Base-by-base conservation (phyloP, 148 eudicot species). In the Tetragonia tetragonoides region DNA sequence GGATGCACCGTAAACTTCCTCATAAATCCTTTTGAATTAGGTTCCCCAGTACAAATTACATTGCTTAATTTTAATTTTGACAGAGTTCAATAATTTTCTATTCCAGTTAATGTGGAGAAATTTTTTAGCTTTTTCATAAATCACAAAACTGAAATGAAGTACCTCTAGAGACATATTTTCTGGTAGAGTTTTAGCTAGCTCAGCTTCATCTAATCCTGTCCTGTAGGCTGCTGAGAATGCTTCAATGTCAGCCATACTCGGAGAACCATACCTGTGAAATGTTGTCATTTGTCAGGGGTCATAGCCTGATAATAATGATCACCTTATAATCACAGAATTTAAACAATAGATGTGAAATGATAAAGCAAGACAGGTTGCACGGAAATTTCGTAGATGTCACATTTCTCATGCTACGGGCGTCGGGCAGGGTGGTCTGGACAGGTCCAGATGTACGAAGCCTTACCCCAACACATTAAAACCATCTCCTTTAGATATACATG, bases 191-290 rank as follows among this genome's bases (percentile, higher is more conserved):
- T 90, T 89, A 24, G 87, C 87, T 80, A 85, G 74, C 83, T 87
- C 93, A 66, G 95, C 95, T 82, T 94, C 92, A 82, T 88, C 90
- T 53, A 94, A 85, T 66, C 85, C 88, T 70, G 82, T 81, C 79
- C 83, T 67, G 77, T 90, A 94, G 53, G 91, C 87, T 42, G 78
- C 39, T 63, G 95, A 79, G 83, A 94, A 94, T 78, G 85, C 92
- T 87, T 94, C 97, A 76, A 94, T 85, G 81, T 94, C 98, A 49
- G 44, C 42, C 84, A 94, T 86, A 79, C 39, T 80, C 12, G 95
- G 98, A 81, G 98, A 94, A 74, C 97, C 93, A 34, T 90, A 94
- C 81, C 98, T 94, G 90, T 60, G 64, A 74, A 81, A 47, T 39
- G 64, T 16, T 34, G 66, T 80, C 37, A 74, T 53, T 57, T 67